These are phyloP conservation scores for Dipsacomyces acuminosporus DNA, from an alignment of 371 early-diverging fungal genomes.

Conservation along the genomic window DNA sequence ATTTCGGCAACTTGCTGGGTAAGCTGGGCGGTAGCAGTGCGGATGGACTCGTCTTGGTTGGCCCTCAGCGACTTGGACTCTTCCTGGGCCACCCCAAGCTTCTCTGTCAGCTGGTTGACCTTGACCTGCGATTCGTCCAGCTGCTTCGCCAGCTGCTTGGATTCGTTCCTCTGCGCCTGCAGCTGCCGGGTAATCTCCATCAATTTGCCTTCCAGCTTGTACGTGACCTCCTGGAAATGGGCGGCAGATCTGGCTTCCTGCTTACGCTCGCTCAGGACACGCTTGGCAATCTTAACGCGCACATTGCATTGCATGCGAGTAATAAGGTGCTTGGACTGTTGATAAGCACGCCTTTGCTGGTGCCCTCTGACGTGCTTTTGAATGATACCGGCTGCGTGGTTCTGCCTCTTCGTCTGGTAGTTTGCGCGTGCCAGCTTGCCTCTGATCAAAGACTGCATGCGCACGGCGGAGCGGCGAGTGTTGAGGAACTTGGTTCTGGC, in stretches of 20 bases:
- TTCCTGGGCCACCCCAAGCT: conserved; percentile 62
- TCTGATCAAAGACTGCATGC: conserved; percentile 57
- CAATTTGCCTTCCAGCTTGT: conserved; percentile 92
- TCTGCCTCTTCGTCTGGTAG: conserved; percentile 54
- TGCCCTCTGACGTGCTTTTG: conserved; percentile 62
- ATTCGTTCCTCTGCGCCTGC: conserved; percentile 5
- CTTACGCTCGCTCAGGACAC: conserved; percentile 58
- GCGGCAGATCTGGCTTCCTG: conserved; percentile 83
- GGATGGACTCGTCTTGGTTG: conserved; percentile 64
- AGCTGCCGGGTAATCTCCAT: conserved; percentile 79
- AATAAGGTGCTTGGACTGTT: conserved; percentile 52
- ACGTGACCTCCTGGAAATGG: conserved; percentile 87
- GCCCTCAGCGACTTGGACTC: conserved; percentile 61
- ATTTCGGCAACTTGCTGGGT: conserved; percentile 59
- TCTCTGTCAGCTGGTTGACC: conserved; percentile 45
- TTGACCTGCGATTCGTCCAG: conserved; percentile 40
- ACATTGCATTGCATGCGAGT: conserved; percentile 73
- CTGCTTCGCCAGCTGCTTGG: conserved; percentile 15
- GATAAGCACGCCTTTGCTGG: conserved; percentile 57
- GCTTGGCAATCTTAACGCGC: conserved; percentile 67
- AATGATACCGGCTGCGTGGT: conserved; percentile 71
- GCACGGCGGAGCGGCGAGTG: conserved; percentile 39
- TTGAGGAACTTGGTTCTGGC: conserved; percentile 55
- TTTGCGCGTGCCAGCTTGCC: conserved; percentile 54
- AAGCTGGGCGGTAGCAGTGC: conserved; percentile 57